Evolutionary conservation across 163 green algal species (phyloP).

Genomic region (Chlorella variabilis): DNA sequence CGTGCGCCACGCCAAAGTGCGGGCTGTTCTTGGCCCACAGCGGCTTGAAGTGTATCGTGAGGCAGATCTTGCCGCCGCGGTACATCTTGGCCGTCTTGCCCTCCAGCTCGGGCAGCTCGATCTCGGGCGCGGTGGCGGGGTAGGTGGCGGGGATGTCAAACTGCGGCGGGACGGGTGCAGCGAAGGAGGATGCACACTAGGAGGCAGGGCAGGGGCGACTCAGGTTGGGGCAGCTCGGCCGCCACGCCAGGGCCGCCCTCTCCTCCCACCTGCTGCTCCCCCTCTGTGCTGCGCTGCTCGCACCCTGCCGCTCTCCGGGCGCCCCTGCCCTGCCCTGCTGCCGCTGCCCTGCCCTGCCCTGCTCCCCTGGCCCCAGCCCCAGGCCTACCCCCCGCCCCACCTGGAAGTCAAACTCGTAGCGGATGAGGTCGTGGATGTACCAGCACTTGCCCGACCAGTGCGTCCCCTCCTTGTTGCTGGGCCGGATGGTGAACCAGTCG

Average conservation of each 20-base stretch:
- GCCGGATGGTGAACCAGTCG: constrained; percentile 96
- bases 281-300: too few species aligned
- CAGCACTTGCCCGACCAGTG: constrained; percentile 89
- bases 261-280: too few species aligned
- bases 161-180: constrained; percentile 34
- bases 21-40: constrained; percentile 97
- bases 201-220: too few species aligned
- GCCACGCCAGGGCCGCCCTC: too few species aligned
- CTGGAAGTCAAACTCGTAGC: constrained; percentile 97
- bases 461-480: constrained; percentile 71
- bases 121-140: constrained; percentile 88
- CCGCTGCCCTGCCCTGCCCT: too few species aligned
- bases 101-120: constrained; percentile 95
- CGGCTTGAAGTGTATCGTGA: constrained; percentile 99
- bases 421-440: constrained; percentile 96
- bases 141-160: constrained; percentile 98
- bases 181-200: too few species aligned
- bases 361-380: too few species aligned
- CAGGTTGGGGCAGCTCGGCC: too few species aligned
- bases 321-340: too few species aligned
- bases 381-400: too few species aligned
- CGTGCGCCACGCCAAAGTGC: constrained; percentile 95
- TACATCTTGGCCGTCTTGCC: constrained; percentile 99
- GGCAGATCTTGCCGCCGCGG: constrained; percentile 96
- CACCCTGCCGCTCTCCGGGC: too few species aligned